phyloP scores from a whole-genome alignment of 176 grass and related monocot genomes.

The Triticum aestivum region DNA sequence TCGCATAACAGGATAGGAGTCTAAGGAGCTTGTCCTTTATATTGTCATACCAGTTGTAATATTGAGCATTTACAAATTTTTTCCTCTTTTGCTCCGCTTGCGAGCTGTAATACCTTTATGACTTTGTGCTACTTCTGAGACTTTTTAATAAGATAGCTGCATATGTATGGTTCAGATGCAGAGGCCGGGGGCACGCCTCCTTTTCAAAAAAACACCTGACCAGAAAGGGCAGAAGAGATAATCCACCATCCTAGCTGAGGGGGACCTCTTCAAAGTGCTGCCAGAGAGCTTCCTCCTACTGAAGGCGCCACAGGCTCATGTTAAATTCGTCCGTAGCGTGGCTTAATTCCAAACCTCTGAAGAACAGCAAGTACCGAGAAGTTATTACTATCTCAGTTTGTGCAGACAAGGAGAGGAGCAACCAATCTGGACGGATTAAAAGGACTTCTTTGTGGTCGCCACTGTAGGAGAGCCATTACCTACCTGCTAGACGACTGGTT shows the following conservation, averaged over 20 bases:
- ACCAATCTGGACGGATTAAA: neutral
- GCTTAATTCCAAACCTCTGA: slow-evolving; percentile 12
- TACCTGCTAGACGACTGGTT: neutral
- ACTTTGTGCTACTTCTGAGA: too few relatives aligned
- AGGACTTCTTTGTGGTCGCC: too few relatives aligned
- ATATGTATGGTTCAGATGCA: too few relatives aligned
- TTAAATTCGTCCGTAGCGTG: slow-evolving; percentile 25
- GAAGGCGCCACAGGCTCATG: slow-evolving; percentile 10
- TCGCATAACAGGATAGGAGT: too few relatives aligned
- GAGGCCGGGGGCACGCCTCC: too few relatives aligned
- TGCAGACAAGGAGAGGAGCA: neutral
- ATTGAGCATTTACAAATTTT: too few relatives aligned
- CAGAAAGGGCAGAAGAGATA: slow-evolving; percentile 10
- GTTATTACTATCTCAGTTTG: slow-evolving; percentile 20
- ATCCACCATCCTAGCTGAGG: slow-evolving; percentile 11
- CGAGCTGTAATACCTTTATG: too few relatives aligned
- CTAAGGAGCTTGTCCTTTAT: too few relatives aligned
- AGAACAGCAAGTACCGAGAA: slow-evolving; percentile 28
- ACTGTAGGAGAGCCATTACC: neutral
- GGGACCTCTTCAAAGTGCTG: slow-evolving; percentile 27
- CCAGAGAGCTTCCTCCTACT: neutral
- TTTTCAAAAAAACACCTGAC: neutral
- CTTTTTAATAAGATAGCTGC: too few relatives aligned
- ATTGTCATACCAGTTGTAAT: too few relatives aligned
- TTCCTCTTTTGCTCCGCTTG: too few relatives aligned